Percentiles rank a stretch among this genome's conserved stretches.
phyloP scores from a whole-genome alignment of 2,329 filamentous ascomycete species.

The Penicillium rolfsii region DNA sequence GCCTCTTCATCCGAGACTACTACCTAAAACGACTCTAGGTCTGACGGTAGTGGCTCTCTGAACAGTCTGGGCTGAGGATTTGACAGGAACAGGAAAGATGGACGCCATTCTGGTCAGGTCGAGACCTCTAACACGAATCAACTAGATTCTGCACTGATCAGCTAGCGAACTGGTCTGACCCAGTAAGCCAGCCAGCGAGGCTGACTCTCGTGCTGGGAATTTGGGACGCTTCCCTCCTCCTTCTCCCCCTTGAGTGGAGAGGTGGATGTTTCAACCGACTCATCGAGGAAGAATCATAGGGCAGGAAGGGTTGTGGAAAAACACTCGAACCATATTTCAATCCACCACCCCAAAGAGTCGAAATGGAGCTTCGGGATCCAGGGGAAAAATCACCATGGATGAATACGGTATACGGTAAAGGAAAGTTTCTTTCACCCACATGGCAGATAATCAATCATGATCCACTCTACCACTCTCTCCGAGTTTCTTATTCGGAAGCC shows the following conservation, averaged over 20 bases:
- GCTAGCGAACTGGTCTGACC: not conserved
- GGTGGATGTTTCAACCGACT: not conserved
- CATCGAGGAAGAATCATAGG: not conserved
- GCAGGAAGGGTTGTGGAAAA: not conserved
- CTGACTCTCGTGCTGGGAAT: not conserved
- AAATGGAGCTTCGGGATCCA: not conserved
- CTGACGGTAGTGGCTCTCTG: not conserved
- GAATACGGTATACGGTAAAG: conserved; percentile 4
- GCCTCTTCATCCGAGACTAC: not conserved
- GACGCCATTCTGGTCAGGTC: not conserved
- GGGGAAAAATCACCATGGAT: not conserved
- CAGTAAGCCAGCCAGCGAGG: not conserved
- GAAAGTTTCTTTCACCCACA: not conserved
- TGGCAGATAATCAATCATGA: conserved; percentile 1
- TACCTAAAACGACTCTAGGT: conserved; percentile 2
- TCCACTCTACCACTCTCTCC: not conserved
- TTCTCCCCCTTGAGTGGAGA: not conserved
- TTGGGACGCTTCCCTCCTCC: not conserved
- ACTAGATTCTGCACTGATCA: not conserved
- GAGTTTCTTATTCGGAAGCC: not conserved
- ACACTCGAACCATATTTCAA: not conserved
- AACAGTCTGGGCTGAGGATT: not conserved
- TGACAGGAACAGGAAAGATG: not conserved
- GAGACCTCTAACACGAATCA: not conserved
- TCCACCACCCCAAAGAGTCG: not conserved